Evolutionary conservation across 1,139 yeast species (phyloP).

Genomic region (Geotrichum restrictum): DNA sequence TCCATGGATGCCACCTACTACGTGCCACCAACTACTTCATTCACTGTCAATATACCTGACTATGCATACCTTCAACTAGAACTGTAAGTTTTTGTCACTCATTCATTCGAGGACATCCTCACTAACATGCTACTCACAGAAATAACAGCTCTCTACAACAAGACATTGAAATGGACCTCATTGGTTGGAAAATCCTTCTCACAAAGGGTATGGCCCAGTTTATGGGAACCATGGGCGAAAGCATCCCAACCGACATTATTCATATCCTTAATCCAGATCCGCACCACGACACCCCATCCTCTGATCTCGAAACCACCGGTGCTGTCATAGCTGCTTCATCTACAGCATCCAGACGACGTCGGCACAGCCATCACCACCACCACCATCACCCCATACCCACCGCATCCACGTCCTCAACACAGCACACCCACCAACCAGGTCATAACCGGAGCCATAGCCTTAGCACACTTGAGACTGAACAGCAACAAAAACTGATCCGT

Average conservation of each 20-base stretch:
- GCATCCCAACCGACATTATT: conserved; percentile 45
- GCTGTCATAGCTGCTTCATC: background rate
- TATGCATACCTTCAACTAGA: conserved; percentile 41
- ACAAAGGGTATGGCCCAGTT: conserved; percentile 37
- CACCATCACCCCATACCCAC: too few relatives aligned
- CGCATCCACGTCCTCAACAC: background rate
- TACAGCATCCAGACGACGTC: conserved; percentile 2
- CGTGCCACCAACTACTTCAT: background rate
- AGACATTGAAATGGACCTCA: conserved; percentile 35
- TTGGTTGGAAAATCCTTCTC: conserved; percentile 46
- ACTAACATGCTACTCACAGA: too few relatives aligned
- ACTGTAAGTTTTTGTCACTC: conserved; percentile 34
- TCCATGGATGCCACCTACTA: background rate
- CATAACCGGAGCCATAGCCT: background rate
- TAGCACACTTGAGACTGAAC: background rate
- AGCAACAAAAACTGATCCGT: background rate
- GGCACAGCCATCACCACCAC: conserved; percentile 8
- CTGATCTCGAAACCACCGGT: background rate
- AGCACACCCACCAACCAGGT: background rate
- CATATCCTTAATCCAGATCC: conserved; percentile 25
- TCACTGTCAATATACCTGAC: conserved; percentile 33
- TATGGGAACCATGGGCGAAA: conserved; percentile 44
- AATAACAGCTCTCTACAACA: conserved; percentile 7
- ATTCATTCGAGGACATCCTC: too few relatives aligned
- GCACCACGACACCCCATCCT: background rate